Evolutionary conservation across 192 early-diverging fungal species (phyloP).

Genomic region (Podila epigama): DNA sequence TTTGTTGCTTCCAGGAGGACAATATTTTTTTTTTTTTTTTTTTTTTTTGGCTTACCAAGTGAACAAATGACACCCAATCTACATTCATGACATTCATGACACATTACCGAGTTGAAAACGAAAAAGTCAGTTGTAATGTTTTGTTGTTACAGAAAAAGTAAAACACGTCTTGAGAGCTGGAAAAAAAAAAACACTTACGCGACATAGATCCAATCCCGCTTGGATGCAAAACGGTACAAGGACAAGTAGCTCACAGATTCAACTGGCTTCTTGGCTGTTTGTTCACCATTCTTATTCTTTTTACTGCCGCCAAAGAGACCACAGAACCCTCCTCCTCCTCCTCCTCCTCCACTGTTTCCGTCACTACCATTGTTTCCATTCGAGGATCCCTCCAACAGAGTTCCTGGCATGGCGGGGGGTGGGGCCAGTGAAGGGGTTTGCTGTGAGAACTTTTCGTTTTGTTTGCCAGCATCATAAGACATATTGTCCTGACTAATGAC

Average conservation of each 20-base stretch:
- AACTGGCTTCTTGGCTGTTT: conserved; percentile 39
- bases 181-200: conserved; percentile 4
- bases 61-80: conserved; percentile 19
- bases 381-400: no score
- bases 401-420: no score
- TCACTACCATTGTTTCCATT: no score
- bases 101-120: neutral
- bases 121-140: neutral
- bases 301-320: neutral
- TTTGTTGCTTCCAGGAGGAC: no score
- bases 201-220: conserved; percentile 54
- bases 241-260: conserved; percentile 58
- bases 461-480: no score
- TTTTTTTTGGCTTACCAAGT: no score
- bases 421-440: no score
- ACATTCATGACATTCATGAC: neutral
- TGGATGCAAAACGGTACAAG: conserved; percentile 73
- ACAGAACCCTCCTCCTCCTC: neutral
- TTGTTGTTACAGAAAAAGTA: conserved; percentile 1
- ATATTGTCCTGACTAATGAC: no score
- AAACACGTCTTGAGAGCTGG: neutral
- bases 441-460: no score
- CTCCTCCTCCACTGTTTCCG: neutral
- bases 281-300: neutral
- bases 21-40: no score